Evolutionary conservation across 2,329 filamentous ascomycete genomes (phyloP).

Genomic region (Akanthomyces muscarius): DNA sequence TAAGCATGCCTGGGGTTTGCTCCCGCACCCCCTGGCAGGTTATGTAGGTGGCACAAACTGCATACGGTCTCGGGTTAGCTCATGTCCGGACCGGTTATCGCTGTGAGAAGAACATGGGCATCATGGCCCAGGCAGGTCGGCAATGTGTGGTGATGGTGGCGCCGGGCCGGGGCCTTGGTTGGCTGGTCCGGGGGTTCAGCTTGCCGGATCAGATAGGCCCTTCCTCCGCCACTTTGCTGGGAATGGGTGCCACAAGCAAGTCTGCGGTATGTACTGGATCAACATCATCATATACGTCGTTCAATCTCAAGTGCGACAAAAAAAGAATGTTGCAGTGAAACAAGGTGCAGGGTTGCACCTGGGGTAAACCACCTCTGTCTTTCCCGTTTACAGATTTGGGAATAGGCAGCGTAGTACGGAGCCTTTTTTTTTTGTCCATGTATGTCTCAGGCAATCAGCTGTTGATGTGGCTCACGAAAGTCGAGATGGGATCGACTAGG

Average conservation of each 20-base stretch:
- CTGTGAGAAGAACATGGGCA: neutral
- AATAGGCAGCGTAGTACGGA: neutral
- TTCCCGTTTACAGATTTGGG: neutral
- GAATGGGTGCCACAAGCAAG: neutral
- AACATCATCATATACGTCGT: neutral
- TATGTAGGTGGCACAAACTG: too few relatives aligned
- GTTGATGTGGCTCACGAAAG: too few relatives aligned
- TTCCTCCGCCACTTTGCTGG: too few relatives aligned
- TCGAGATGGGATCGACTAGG: neutral
- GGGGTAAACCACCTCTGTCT: neutral
- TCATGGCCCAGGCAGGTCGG: neutral
- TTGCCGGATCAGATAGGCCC: neutral
- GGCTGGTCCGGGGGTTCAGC: neutral
- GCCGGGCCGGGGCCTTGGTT: constrained; percentile 1
- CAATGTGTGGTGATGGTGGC: constrained; percentile 9
- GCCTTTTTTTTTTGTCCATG: neutral
- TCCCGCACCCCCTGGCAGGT: neutral
- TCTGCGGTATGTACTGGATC: too few relatives aligned
- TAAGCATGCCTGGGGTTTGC: neutral
- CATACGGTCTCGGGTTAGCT: constrained; percentile 7
- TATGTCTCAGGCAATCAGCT: too few relatives aligned
- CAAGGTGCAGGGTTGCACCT: neutral
- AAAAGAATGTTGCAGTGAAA: neutral
- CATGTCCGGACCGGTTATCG: neutral
- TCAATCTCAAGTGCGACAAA: neutral